These are phyloP conservation scores for Selaginella tamariscina DNA, from an alignment of 75 land plant species.

Conservation along the genomic window DNA sequence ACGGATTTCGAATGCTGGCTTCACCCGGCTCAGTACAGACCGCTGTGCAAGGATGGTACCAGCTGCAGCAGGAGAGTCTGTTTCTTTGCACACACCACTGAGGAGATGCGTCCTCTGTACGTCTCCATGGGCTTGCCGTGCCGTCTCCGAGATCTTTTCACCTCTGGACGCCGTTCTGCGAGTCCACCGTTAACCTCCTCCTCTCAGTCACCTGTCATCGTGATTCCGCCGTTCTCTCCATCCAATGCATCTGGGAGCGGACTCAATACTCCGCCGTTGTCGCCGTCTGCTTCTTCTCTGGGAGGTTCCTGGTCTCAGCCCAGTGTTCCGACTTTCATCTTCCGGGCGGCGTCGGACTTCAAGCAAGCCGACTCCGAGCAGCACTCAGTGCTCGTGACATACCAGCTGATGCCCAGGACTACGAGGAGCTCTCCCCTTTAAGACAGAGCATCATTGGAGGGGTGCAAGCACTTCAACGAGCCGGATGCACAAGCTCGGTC, in stretches of 20 bases:
- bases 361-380: slow-evolving; percentile 51
- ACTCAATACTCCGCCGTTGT: slow-evolving; percentile 34
- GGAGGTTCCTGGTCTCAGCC: slow-evolving; percentile 15
- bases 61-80: slow-evolving; percentile 56
- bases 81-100: slow-evolving; percentile 75
- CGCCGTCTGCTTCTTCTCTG: slow-evolving; percentile 36
- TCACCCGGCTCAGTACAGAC: slow-evolving; percentile 77
- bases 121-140: slow-evolving; percentile 44
- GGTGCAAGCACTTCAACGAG: slow-evolving; percentile 15
- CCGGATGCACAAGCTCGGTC: slow-evolving; percentile 20
- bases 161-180: slow-evolving; percentile 30
- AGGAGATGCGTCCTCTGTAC: slow-evolving; percentile 56
- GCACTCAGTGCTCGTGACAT: slow-evolving; percentile 52
- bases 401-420: slow-evolving; percentile 37
- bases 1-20: slow-evolving; percentile 81
- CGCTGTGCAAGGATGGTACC: slow-evolving; percentile 73
- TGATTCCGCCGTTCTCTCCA: slow-evolving; percentile 6
- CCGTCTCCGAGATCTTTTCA: slow-evolving; percentile 41
- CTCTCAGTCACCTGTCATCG: slow-evolving; percentile 27
- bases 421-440: slow-evolving; percentile 26
- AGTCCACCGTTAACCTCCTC: slow-evolving; percentile 32
- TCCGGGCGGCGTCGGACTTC: slow-evolving; percentile 17
- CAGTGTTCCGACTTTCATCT: slow-evolving; percentile 41
- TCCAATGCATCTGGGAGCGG: slow-evolving; percentile 19
- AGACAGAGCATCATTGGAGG: too few relatives aligned